Evolutionary conservation across 73 alveolate genomes (phyloP).

Genomic region (Breviolum minutum): DNA sequence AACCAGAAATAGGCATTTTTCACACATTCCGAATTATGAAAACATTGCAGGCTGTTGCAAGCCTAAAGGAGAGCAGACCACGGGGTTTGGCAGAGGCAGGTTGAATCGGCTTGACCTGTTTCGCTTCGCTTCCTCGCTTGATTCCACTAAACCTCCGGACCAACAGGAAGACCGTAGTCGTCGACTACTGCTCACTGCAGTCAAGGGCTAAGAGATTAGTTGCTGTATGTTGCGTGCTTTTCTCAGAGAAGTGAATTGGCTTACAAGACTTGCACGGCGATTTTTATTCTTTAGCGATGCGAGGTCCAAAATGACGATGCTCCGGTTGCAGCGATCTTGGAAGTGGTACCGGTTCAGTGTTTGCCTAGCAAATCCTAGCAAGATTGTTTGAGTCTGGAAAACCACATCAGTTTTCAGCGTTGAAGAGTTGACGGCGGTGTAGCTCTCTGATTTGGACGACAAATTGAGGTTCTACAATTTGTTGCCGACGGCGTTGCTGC

Average conservation of each 20-base stretch:
- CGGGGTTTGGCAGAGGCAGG: constrained; percentile 53
- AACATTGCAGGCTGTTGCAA: constrained; percentile 69
- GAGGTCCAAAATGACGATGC: constrained; percentile 81
- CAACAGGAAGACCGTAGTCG: constrained; percentile 89
- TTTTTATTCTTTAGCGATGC: neutral
- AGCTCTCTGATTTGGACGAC: neutral
- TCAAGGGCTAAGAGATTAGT: neutral
- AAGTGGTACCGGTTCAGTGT: neutral
- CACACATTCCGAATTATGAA: too few species aligned
- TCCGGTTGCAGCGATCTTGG: constrained; percentile 27
- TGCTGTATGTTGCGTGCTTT: too few species aligned
- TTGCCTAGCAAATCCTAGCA: neutral
- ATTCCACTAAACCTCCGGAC: neutral
- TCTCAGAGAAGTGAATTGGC: too few species aligned
- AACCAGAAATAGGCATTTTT: too few species aligned
- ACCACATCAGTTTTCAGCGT: too few species aligned
- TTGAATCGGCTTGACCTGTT: neutral
- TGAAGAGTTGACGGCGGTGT: too few species aligned
- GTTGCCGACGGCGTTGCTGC: constrained; percentile 91
- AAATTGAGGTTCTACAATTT: constrained; percentile 53
- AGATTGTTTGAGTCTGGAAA: neutral
- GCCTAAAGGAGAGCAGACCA: constrained; percentile 73
- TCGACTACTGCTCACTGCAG: constrained; percentile 77
- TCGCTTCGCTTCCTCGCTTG: too few species aligned
- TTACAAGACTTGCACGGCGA: too few species aligned